A percentile compares a stretch with the other conserved stretches of the same genome.
phyloP scores from a whole-genome alignment of 495 filamentous ascomycete species.

The Lepraria neglecta region DNA sequence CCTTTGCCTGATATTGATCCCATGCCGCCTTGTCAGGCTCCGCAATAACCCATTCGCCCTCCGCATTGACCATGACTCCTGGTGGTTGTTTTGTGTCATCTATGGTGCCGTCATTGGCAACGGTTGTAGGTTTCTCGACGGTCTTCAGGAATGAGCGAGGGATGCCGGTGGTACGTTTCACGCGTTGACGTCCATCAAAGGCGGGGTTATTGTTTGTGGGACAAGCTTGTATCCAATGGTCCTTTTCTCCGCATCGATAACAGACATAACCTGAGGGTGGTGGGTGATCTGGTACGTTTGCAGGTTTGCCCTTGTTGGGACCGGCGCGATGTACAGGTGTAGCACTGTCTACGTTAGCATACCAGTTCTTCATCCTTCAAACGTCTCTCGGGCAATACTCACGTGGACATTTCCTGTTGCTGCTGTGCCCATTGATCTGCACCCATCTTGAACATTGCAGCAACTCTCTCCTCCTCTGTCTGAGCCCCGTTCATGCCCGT shows the following conservation, averaged over 20 bases:
- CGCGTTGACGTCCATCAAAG: slow-evolving; percentile 80
- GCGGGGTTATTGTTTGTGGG: slow-evolving; percentile 96
- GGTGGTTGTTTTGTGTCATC: slow-evolving; percentile 72
- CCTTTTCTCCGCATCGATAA: slow-evolving; percentile 96
- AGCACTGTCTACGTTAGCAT: slow-evolving; percentile 42
- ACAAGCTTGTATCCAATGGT: slow-evolving; percentile 96
- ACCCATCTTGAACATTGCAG: slow-evolving; percentile 77
- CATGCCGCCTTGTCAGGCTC: slow-evolving; percentile 90
- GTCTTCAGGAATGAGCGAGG: slow-evolving; percentile 88
- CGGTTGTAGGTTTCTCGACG: slow-evolving; percentile 77
- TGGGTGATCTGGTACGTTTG: slow-evolving; percentile 79
- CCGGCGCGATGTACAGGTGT: slow-evolving; percentile 54
- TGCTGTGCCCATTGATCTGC: slow-evolving; percentile 82
- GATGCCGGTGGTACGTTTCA: slow-evolving; percentile 94
- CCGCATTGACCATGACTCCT: slow-evolving; percentile 92
- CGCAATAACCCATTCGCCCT: slow-evolving; percentile 93
- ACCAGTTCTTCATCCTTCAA: background rate
- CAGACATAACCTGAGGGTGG: slow-evolving; percentile 92
- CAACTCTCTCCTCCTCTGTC: slow-evolving; percentile 86
- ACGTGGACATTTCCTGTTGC: slow-evolving; percentile 90
- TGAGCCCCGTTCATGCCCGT: slow-evolving; percentile 61
- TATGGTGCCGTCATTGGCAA: slow-evolving; percentile 63
- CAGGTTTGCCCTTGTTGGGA: slow-evolving; percentile 52
- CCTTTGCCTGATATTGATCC: slow-evolving; percentile 93
- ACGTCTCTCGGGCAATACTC: slow-evolving; percentile 38